Conservation (phyloP, 2,329 filamentous ascomycete species). For the Hypoxylon sp. region DNA sequence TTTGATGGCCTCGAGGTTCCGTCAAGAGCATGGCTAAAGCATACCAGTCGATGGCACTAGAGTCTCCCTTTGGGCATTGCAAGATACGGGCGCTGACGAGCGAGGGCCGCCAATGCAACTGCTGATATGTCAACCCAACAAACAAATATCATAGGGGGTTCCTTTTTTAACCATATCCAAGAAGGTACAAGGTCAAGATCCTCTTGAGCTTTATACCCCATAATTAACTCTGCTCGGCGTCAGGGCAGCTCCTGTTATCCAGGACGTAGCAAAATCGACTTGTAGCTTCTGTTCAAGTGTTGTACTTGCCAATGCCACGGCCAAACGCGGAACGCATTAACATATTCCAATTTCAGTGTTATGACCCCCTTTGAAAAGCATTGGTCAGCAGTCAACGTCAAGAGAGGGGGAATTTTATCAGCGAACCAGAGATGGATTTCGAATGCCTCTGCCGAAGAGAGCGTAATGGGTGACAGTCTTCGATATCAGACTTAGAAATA, state of each 20-base stretch:
- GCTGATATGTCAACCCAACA: neutral
- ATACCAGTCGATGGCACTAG: constrained; percentile 1
- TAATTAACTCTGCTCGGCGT: neutral
- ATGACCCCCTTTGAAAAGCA: neutral
- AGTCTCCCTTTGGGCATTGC: constrained; percentile 1
- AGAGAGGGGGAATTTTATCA: neutral
- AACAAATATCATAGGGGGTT: neutral
- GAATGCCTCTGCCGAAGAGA: neutral
- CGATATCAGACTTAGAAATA: neutral
- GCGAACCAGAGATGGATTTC: neutral
- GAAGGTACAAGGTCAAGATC: constrained; percentile 6
- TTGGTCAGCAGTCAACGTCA: neutral
- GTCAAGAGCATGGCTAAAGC: neutral
- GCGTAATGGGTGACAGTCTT: neutral
- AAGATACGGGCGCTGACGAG: neutral
- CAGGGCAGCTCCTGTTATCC: neutral
- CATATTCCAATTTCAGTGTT: neutral
- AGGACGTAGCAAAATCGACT: neutral
- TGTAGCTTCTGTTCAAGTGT: neutral
- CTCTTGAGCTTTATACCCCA: neutral
- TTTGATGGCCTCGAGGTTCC: neutral
- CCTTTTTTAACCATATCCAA: constrained; percentile 1
- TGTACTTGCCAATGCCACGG: neutral
- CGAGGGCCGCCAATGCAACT: constrained; percentile 1
- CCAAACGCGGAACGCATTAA: neutral